Evolutionary conservation across 2,329 filamentous ascomycete genomes (phyloP), one percentile per base, ranked within the genome.

Genomic region (Paecilomyces fulvus): DNA sequence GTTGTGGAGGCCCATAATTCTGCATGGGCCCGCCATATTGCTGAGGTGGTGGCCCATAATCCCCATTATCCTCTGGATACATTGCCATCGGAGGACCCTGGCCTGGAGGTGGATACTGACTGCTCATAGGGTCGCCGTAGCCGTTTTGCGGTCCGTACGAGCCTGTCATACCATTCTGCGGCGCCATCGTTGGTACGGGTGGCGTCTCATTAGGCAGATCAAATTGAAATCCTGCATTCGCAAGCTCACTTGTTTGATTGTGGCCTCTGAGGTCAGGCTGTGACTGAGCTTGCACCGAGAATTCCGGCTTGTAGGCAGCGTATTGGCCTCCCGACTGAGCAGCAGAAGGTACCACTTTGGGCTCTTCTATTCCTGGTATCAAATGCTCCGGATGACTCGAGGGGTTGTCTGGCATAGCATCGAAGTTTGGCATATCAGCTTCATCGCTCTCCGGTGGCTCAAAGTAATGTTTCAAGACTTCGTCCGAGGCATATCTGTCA

Each of bases 371-470:
- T 21, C 70, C 70, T 56, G 70, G 64, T 21, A 69, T 49, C 48
- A 60, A 49, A 25, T 58, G 55, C 12, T 58, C 58, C 9, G 55
- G 58, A 14, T 58, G 58, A 20, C 50, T 50, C 17, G 46, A 20
- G 5, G 58, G 55, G 12, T 54, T 54, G 3, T 52, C 17, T n/a
- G 76, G 73, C 59, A 80, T 78, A 2, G 79, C 79, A 64, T 84
- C 82, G 61, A 86, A 86, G 61, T 86, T 80, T 2, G 83, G 83
- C 82, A 86, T 85, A 51, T 85, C 82, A 17, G 77, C 76, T 52
- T 83, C 79, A 53, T 69, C 64, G 37, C 69, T 55, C 14, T 63
- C 78, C 72, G 63, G 78, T 73, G 64, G 74, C 65, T 80, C 79
- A 56, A 81, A 80, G 54, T 83, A 73, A 55, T 77, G 77, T 37